Evolutionary conservation across 2,329 filamentous ascomycete genomes (phyloP).

Genomic region (Fonsecaea erecta): DNA sequence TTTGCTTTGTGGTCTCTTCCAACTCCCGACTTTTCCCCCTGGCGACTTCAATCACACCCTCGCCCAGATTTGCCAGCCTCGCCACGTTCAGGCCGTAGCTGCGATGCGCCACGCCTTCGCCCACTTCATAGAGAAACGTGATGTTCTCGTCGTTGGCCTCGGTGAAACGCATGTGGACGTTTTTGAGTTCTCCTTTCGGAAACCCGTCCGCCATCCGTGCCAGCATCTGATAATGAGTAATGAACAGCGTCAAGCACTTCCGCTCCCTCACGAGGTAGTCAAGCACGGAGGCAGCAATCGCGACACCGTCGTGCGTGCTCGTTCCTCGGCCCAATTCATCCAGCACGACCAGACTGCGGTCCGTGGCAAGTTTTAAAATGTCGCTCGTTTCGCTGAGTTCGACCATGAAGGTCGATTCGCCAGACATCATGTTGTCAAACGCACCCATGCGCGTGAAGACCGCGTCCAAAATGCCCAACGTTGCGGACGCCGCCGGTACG

Average conservation of each 20-base stretch:
- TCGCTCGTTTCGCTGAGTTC: slow-evolving; percentile 90
- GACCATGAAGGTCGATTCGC: slow-evolving; percentile 97
- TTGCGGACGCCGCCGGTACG: slow-evolving; percentile 77
- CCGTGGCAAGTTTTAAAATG: slow-evolving; percentile 86
- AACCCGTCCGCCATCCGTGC: slow-evolving; percentile 74
- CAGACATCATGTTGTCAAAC: slow-evolving; percentile 92
- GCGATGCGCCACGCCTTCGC: slow-evolving; percentile 86
- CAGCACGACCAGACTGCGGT: slow-evolving; percentile 83
- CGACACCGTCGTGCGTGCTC: slow-evolving; percentile 92
- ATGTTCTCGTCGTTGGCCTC: slow-evolving; percentile 73
- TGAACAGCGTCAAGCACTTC: slow-evolving; percentile 84
- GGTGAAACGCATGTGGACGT: slow-evolving; percentile 93
- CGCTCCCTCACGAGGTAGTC: slow-evolving; percentile 78
- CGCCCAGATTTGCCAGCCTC: slow-evolving; percentile 78
- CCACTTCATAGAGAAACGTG: slow-evolving; percentile 92
- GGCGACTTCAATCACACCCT: slow-evolving; percentile 76
- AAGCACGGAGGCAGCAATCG: slow-evolving; percentile 90
- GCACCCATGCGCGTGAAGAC: slow-evolving; percentile 96
- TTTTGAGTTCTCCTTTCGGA: slow-evolving; percentile 67
- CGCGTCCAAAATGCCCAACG: slow-evolving; percentile 82
- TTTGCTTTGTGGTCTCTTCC: slow-evolving; percentile 71
- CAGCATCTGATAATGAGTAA: slow-evolving; percentile 95
- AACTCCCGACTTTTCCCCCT: slow-evolving; percentile 77
- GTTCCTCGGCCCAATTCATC: slow-evolving; percentile 95
- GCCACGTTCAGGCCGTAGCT: slow-evolving; percentile 96